Conservation (phyloP, 768 basidiomycete species). For the Mycena epipterygia region DNA sequence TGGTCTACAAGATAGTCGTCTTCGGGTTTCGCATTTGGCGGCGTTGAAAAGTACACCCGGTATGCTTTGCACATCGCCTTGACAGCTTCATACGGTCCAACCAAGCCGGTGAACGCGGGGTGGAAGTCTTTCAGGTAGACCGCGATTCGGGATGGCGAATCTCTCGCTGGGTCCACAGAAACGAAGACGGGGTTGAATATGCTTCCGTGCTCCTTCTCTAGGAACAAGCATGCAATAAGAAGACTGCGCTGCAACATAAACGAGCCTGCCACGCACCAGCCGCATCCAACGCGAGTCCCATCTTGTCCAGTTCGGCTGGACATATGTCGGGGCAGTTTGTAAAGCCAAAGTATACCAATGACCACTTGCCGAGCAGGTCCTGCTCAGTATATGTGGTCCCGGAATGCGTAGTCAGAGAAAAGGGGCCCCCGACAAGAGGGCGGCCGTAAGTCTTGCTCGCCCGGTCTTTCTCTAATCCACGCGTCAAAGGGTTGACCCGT, state of each 20-base stretch:
- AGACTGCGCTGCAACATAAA: background rate
- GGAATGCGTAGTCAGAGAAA: constrained; percentile 77
- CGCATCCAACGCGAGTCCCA: constrained; percentile 79
- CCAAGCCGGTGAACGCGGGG: constrained; percentile 88
- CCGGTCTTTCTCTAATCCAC: constrained; percentile 75
- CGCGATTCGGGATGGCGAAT: constrained; percentile 72
- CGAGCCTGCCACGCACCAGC: constrained; percentile 67
- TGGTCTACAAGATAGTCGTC: constrained; percentile 99
- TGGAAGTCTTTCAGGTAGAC: constrained; percentile 90
- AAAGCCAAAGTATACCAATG: constrained; percentile 97
- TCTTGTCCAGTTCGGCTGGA: constrained; percentile 97
- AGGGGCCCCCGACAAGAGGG: constrained; percentile 93
- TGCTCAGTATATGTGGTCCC: constrained; percentile 84
- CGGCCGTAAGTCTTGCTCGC: constrained; percentile 83
- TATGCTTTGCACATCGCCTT: constrained; percentile 95
- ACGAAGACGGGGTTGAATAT: constrained; percentile 94
- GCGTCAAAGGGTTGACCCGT: constrained; percentile 2
- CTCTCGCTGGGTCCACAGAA: constrained; percentile 96
- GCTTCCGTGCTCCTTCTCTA: constrained; percentile 79
- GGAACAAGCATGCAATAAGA: constrained; percentile 23
- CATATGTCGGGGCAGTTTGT: constrained; percentile 99
- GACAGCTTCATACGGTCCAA: constrained; percentile 84
- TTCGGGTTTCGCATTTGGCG: constrained; percentile 84
- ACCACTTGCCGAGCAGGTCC: constrained; percentile 91
- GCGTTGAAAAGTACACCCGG: constrained; percentile 98